Evolutionary conservation across 2,329 filamentous ascomycete genomes (phyloP).

Genomic region (Xylariales sp.): DNA sequence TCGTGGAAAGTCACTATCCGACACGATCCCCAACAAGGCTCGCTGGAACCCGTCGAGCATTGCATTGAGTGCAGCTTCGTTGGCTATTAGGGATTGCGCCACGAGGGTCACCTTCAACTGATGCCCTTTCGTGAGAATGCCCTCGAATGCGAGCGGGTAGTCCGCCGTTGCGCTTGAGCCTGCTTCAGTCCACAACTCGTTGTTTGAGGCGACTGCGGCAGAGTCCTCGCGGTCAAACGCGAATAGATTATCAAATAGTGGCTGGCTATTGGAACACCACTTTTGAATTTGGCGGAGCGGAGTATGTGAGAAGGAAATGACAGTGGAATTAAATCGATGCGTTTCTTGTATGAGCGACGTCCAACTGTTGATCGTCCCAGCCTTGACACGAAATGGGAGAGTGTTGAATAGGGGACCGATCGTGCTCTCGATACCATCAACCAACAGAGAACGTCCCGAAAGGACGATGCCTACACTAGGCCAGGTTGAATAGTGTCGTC

Average conservation of each 20-base stretch:
- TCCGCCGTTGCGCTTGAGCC: constrained; percentile 51
- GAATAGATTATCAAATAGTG: constrained; percentile 76
- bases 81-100: constrained; percentile 41
- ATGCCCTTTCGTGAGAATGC: constrained; percentile 46
- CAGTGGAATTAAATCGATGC: constrained; percentile 65
- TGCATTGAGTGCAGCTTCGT: constrained; percentile 22
- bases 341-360: constrained; percentile 55
- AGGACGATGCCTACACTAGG: constrained; percentile 68
- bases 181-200: constrained; percentile 49
- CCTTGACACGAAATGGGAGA: constrained; percentile 60
- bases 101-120: constrained; percentile 55
- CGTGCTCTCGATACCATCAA: constrained; percentile 59
- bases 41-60: constrained; percentile 38
- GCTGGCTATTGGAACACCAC: constrained; percentile 59
- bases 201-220: constrained; percentile 16
- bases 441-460: constrained; percentile 70
- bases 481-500: constrained; percentile 39
- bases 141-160: constrained; percentile 75
- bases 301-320: constrained; percentile 72
- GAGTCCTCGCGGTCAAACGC: constrained; percentile 63
- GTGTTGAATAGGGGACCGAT: constrained; percentile 90
- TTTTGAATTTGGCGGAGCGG: constrained; percentile 75
- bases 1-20: not conserved
- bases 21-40: constrained; percentile 21
- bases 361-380: constrained; percentile 48